Conservation (phyloP, 495 filamentous ascomycete genomes). For the Xylaria scruposa region DNA sequence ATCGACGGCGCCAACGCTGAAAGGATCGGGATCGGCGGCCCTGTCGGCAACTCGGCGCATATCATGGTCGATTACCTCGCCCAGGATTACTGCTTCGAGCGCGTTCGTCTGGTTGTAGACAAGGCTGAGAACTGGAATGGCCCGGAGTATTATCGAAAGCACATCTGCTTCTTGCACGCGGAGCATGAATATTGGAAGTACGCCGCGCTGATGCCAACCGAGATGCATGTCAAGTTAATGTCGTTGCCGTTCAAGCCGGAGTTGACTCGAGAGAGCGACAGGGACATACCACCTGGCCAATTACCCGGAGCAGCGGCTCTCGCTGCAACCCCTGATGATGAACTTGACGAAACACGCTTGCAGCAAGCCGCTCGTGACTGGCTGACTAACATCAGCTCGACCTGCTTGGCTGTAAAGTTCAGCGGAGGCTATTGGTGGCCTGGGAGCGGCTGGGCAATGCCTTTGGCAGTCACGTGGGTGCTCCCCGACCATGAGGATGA, state of each 20-base stretch:
- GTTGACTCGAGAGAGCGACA: constrained; percentile 12
- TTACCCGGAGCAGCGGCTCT: constrained; percentile 4
- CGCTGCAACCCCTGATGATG: not conserved
- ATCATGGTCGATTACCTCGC: constrained; percentile 26
- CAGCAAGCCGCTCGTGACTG: constrained; percentile 20
- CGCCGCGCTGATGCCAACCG: constrained; percentile 13
- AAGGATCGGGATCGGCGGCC: constrained; percentile 8
- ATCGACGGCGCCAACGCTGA: constrained; percentile 16
- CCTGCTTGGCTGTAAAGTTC: constrained; percentile 20
- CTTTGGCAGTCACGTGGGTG: constrained; percentile 29
- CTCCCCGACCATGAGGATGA: constrained; percentile 30
- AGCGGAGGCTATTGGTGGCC: constrained; percentile 26
- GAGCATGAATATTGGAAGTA: constrained; percentile 22
- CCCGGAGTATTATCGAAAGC: constrained; percentile 17
- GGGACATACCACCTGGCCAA: not conserved
- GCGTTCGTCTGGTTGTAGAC: constrained; percentile 20
- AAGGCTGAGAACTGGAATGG: constrained; percentile 16
- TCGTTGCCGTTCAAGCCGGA: constrained; percentile 24
- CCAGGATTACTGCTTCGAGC: constrained; percentile 20
- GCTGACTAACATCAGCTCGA: constrained; percentile 16
- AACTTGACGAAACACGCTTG: constrained; percentile 5
- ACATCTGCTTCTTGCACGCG: constrained; percentile 12
- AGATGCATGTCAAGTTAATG: constrained; percentile 16
- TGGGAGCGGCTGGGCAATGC: constrained; percentile 32
- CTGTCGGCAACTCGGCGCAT: constrained; percentile 8